Percentiles rank a stretch among this genome's conserved stretches.
These are phyloP conservation scores for Onygenales sp. DNA, from an alignment of 2,329 filamentous ascomycete species.

Conservation along the genomic window DNA sequence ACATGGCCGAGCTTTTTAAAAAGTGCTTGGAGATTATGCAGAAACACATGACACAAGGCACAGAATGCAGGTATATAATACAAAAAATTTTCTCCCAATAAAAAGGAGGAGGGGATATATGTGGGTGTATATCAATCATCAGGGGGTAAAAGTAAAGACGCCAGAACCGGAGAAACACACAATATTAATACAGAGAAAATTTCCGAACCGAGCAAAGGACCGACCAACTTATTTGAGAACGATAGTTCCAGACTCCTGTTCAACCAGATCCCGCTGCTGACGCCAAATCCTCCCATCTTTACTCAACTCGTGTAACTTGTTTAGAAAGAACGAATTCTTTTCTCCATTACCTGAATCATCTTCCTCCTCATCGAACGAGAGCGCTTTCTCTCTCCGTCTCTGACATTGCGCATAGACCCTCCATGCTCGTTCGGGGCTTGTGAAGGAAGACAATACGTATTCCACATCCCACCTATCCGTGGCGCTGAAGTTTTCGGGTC, in stretches of 20 bases:
- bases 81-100: too few species aligned
- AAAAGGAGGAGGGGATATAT: too few species aligned
- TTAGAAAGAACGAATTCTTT: slow-evolving; percentile 3
- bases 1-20: too few species aligned
- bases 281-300: slow-evolving; percentile 51
- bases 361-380: slow-evolving; percentile 28
- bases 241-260: slow-evolving; percentile 35
- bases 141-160: neutral
- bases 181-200: neutral
- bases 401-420: slow-evolving; percentile 49
- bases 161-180: neutral
- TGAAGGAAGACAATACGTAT: slow-evolving; percentile 62
- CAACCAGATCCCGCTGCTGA: slow-evolving; percentile 42
- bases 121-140: too few species aligned
- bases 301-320: slow-evolving; percentile 37
- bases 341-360: slow-evolving; percentile 30
- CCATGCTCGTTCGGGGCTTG: slow-evolving; percentile 31
- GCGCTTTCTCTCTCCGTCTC: slow-evolving; percentile 43
- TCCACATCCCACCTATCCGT: slow-evolving; percentile 61
- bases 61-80: too few species aligned
- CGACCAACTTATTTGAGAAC: slow-evolving; percentile 29
- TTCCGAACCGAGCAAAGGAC: neutral
- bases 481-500: slow-evolving; percentile 44
- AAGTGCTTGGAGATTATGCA: too few species aligned
- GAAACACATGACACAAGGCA: too few species aligned